These are phyloP conservation scores for Cymbomonas tetramitiformis DNA, from an alignment of 139 green algal genomes.

Conservation along the genomic window DNA sequence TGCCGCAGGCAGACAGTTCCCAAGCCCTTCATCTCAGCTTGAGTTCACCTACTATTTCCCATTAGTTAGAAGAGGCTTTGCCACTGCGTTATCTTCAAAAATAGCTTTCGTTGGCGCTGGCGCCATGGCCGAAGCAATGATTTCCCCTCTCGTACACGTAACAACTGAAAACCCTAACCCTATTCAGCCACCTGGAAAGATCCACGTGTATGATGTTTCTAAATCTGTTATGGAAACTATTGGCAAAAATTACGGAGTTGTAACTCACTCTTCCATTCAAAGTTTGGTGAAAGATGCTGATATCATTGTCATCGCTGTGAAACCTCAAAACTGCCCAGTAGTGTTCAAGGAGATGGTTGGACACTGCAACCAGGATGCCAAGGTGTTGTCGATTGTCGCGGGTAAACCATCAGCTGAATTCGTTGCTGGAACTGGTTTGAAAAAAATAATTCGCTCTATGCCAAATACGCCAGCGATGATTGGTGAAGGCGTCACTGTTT, in stretches of 20 bases:
- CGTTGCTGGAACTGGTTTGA: too few relatives aligned
- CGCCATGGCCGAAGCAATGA: constrained; percentile 6
- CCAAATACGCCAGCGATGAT: too few relatives aligned
- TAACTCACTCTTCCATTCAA: constrained; percentile 33
- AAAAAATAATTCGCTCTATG: too few relatives aligned
- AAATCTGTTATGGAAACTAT: background rate
- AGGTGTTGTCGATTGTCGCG: constrained; percentile 83
- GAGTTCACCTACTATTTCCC: too few relatives aligned
- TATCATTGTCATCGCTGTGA: constrained; percentile 80
- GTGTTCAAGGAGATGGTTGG: constrained; percentile 48
- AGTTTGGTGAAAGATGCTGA: constrained; percentile 58
- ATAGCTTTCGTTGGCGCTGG: constrained; percentile 10
- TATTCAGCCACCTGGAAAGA: background rate
- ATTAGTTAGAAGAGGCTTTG: too few relatives aligned
- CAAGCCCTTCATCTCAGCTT: too few relatives aligned
- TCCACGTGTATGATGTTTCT: background rate
- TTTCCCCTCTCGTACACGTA: too few relatives aligned
- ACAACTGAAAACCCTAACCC: too few relatives aligned
- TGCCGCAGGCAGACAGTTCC: too few relatives aligned
- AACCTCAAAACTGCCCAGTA: constrained; percentile 65
- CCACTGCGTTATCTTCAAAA: too few relatives aligned
- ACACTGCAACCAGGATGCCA: background rate
- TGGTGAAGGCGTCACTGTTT: too few relatives aligned
- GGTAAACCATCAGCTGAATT: too few relatives aligned
- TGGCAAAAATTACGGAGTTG: constrained; percentile 26